Base-by-base conservation (phyloP, 768 basidiomycete genomes). In the Lactifluus pinguis region DNA sequence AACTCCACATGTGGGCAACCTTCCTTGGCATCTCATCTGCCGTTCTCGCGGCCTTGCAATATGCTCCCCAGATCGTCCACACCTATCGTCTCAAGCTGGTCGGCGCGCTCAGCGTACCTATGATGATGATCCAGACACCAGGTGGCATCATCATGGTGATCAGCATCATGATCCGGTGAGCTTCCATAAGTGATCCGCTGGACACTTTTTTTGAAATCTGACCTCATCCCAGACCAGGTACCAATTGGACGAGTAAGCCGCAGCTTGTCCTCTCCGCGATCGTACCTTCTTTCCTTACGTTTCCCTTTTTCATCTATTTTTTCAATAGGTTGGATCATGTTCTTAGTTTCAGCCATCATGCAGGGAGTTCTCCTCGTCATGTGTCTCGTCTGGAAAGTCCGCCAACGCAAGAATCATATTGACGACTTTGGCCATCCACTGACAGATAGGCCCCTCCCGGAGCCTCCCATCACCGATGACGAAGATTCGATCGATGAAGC, bases 111-210 rank as follows among this genome's bases (percentile, higher is more conserved):
- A 94, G 92, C 68, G 89, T 99, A 59, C 87, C 89, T 1, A 98
- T 92, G 84, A 98, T 99, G 95, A 74, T 83, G 51, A 90, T 99
- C 15, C 95, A 98, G 73, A 92, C 84, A 13, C 94, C 94, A 3
- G 95, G 94, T 4, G 87, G 89, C 1, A 75, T 90, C 3, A 69
- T 91, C n/a, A 95, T 98, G 86, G 87, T 91, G 6, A 63, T 86
- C 4, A 89, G 85, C 64, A 89, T 93, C 59, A 89, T 86, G 7
- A 73, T 90, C 29, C 76, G 84, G 81, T 85, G 59, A 17, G 77
- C 67, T 25, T 61, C 38, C 32, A 30, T 39, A 41, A 41, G 11
- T 42, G 45, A 61, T 41, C 53, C 64, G 19, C 57, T 10, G n/a
- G 25, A 11, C 49, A 7, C 49, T 29, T 42, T 49, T n/a, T 21